These are phyloP conservation scores for Byssochlamys sp. DNA, from an alignment of 2,329 filamentous ascomycete species.

Conservation along the genomic window DNA sequence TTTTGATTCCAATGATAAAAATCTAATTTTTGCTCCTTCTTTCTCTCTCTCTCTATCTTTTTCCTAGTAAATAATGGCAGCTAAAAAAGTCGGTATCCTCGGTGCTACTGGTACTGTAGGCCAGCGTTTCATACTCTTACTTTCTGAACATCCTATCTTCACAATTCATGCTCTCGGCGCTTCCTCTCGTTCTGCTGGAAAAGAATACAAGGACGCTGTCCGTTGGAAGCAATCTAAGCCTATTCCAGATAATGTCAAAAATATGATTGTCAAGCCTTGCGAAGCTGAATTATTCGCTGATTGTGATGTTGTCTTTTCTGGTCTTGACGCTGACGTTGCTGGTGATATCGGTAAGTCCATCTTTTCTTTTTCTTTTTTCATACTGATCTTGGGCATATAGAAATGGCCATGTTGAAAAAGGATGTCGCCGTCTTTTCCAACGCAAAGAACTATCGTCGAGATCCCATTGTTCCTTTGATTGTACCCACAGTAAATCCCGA, in stretches of 20 bases:
- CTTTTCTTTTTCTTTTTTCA: neutral
- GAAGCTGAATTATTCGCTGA: neutral
- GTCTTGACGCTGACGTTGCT: neutral
- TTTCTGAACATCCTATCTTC: slow-evolving; percentile 1
- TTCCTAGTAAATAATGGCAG: no score
- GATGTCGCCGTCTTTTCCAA: slow-evolving; percentile 6
- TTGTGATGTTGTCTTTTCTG: slow-evolving; percentile 6
- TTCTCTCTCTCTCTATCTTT: no score
- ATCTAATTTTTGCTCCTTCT: no score
- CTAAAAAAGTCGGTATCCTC: no score
- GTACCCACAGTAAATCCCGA: slow-evolving; percentile 2
- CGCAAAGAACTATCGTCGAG: slow-evolving; percentile 2
- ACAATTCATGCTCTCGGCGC: slow-evolving; percentile 2
- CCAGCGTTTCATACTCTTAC: slow-evolving; percentile 2
- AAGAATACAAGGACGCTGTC: slow-evolving; percentile 2
- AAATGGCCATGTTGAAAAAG: no score
- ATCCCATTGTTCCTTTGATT: slow-evolving; percentile 2
- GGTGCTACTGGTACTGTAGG: slow-evolving; percentile 2
- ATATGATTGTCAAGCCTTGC: neutral
- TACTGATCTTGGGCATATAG: neutral
- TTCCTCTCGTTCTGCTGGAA: slow-evolving; percentile 3
- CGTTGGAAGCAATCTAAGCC: slow-evolving; percentile 4
- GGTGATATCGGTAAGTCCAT: neutral
- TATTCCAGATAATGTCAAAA: neutral
- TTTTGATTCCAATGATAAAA: no score